Base-by-base conservation (phyloP, 257 asterid genomes). In the Solanum sejunctum region DNA sequence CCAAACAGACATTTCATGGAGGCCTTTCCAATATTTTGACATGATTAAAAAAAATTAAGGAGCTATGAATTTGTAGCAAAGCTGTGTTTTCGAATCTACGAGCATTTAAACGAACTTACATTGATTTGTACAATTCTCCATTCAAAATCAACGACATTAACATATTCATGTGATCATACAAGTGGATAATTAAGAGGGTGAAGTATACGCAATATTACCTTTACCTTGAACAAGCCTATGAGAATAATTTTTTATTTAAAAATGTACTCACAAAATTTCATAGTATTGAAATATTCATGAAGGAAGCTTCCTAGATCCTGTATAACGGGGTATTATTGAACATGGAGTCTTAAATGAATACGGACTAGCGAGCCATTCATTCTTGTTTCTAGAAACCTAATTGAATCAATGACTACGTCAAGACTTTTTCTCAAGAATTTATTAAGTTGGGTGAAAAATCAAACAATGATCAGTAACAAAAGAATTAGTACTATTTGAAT, bases 261-360 rank as follows among this genome's bases (percentile, higher is more conserved):
- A 26, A 52, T 5, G 26, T 78, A 78, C 17, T 51, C 16, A 9
- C 82, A 23, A 26, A 1, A 32, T 17, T 26, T 77, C 26, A 77
- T 36, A 45, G 80, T 23, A 26, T 8, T 43, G 8, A 7, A 60
- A n/a, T 60, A 60, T 72, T 41, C 23, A 4, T 78, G 63, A 52
- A 78, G 66, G 66, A 78, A 52, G 66, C 83, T 78, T 78, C 83
- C 51, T 78, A 15, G 43, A 73, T 73, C 15, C 21, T 21, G 81
- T 73, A 21, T 41, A 75, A 4, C 0, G 61, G 13, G 9, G 72
- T 63, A 63, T 49, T 21, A 21, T 47, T 73, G 12, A 26, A 36
- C 15, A n/a, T 21, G 58, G 56, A 73, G 81, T 75, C 81, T 47
- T 75, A 49, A 75, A 75, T 49, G 12, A 41, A 41, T 75, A 23